A percentile compares a stretch with the other conserved stretches of the same genome.
These are phyloP conservation scores for Rhododendron ferrugineum DNA, from an alignment of 148 eudicot genomes.

Conservation along the genomic window DNA sequence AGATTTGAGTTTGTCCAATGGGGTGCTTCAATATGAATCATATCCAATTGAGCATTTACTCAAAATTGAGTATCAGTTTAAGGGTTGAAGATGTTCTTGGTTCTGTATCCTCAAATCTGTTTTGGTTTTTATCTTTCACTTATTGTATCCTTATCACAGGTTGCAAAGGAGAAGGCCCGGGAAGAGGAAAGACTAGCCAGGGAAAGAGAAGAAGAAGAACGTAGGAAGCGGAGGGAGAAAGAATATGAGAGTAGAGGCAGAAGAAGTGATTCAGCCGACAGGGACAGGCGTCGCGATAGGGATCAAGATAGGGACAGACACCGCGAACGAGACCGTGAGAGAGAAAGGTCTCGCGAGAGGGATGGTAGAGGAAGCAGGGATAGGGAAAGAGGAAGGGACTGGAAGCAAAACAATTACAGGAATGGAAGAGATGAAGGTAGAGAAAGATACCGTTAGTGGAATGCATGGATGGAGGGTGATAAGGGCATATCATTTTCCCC, in stretches of 20 bases:
- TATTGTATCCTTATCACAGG: conserved; percentile 34
- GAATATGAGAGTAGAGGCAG: conserved; percentile 56
- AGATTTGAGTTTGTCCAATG: background rate
- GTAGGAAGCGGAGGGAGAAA: conserved; percentile 66
- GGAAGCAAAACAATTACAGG: conserved; percentile 14
- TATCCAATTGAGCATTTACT: background rate
- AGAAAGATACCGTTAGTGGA: conserved; percentile 48
- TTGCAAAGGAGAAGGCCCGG: conserved; percentile 73
- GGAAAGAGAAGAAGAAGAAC: conserved; percentile 79
- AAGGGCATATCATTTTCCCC: conserved; percentile 83
- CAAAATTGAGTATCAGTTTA: background rate
- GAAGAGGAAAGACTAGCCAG: conserved; percentile 85
- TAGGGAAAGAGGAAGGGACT: conserved; percentile 7
- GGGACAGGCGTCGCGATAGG: conserved; percentile 56
- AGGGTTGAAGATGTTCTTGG: background rate
- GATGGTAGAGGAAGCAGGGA: conserved; percentile 15
- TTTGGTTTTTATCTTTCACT: background rate
- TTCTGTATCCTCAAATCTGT: background rate
- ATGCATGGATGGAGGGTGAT: conserved; percentile 30
- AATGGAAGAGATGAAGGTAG: conserved; percentile 32
- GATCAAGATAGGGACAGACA: conserved; percentile 36
- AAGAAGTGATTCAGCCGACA: conserved; percentile 77
- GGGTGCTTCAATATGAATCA: background rate
- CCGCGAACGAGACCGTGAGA: conserved; percentile 36
- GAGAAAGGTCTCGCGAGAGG: conserved; percentile 21